Conservation (phyloP, 371 early-diverging fungal species). For the Mucor mucedo region DNA sequence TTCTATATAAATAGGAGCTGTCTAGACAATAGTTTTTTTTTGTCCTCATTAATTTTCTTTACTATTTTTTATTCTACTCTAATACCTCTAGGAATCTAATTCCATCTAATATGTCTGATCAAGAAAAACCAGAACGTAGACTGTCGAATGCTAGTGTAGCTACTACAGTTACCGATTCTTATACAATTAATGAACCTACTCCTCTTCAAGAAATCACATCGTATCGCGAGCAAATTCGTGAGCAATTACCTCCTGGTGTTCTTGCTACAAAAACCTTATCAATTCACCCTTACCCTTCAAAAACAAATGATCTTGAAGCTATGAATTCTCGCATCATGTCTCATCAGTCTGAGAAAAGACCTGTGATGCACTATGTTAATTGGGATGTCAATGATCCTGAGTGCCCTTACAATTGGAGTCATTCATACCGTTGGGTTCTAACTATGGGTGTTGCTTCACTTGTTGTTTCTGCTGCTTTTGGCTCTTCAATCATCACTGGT, state of each 20-base stretch:
- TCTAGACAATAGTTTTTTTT: neutral
- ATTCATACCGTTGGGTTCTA: slow-evolving; percentile 30
- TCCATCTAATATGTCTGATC: neutral
- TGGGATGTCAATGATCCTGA: slow-evolving; percentile 48
- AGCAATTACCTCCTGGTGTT: slow-evolving; percentile 31
- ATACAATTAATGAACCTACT: slow-evolving; percentile 22
- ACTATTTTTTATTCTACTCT: neutral
- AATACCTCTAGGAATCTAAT: too few species aligned
- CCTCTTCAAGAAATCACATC: slow-evolving; percentile 25
- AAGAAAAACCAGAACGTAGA: slow-evolving; percentile 1
- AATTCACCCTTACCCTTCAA: slow-evolving; percentile 24
- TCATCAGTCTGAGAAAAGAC: slow-evolving; percentile 26
- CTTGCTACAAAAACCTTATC: slow-evolving; percentile 28
- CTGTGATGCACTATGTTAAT: slow-evolving; percentile 34
- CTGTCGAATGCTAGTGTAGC: slow-evolving; percentile 13
- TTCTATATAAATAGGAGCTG: neutral
- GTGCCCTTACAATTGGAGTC: slow-evolving; percentile 52
- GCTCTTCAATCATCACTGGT: slow-evolving; percentile 47
- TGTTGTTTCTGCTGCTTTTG: slow-evolving; percentile 49
- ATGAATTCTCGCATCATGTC: slow-evolving; percentile 17
- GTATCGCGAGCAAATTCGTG: slow-evolving; percentile 29
- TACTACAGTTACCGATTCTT: slow-evolving; percentile 25
- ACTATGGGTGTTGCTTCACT: slow-evolving; percentile 44
- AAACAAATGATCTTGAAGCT: slow-evolving; percentile 22
- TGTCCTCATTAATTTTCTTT: neutral